Conservation (phyloP, 257 asterid species). For the Osmanthus fragrans region DNA sequence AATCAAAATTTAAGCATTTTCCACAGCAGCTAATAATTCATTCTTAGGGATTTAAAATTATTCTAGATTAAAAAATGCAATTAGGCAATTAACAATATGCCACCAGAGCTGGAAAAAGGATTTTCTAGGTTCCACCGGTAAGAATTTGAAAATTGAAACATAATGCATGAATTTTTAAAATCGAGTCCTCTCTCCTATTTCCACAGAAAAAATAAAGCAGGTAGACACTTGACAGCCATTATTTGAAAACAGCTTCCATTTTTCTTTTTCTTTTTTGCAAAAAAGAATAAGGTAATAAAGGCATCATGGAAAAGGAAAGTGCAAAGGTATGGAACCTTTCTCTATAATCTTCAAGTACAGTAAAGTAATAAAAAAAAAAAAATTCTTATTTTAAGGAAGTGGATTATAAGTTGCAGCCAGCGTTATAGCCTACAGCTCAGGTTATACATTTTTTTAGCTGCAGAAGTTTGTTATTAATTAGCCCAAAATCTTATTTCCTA, state of each 20-base stretch:
- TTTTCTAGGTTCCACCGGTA: neutral
- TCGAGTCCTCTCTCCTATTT: constrained; percentile 13
- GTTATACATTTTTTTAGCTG: neutral
- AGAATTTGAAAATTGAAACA: neutral
- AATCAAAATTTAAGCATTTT: no score
- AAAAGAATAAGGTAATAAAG: constrained; percentile 12
- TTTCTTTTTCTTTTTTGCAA: constrained; percentile 8
- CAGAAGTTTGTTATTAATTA: neutral
- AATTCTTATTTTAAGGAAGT: constrained; percentile 29
- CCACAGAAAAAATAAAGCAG: constrained; percentile 10
- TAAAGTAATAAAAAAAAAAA: constrained; percentile 22
- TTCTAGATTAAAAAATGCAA: neutral
- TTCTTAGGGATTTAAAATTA: neutral
- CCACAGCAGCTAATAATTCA: no score
- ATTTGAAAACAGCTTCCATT: constrained; percentile 14
- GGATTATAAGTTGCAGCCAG: neutral
- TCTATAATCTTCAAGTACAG: constrained; percentile 32
- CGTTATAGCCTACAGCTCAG: no score
- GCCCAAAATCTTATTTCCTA: neutral
- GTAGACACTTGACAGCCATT: neutral
- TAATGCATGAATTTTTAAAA: neutral
- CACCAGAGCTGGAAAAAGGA: neutral
- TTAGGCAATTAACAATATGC: neutral
- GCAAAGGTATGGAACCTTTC: constrained; percentile 30
- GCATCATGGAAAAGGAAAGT: constrained; percentile 19